These are phyloP conservation scores for Sugiyamaella japonica DNA, from an alignment of 1,139 yeast species.

Conservation along the genomic window DNA sequence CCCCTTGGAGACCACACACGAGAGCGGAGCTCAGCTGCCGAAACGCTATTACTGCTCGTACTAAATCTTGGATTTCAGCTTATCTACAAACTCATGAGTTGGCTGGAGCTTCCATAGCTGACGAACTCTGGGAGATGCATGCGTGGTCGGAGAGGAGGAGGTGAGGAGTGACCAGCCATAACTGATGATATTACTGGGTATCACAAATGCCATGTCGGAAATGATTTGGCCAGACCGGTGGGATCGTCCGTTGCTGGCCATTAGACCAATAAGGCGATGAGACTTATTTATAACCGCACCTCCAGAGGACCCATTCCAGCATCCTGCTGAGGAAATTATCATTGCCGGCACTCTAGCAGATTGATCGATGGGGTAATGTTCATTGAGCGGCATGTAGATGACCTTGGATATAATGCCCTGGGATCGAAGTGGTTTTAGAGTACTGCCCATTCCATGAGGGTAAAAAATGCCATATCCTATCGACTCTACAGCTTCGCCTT, in stretches of 20 bases:
- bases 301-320: constrained; percentile 81
- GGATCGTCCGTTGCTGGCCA: constrained; percentile 61
- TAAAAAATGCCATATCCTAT: constrained; percentile 61
- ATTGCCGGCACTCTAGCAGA: constrained; percentile 37
- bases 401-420: constrained; percentile 47
- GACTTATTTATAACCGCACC: constrained; percentile 50
- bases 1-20: too few relatives aligned
- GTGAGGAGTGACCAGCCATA: constrained; percentile 31
- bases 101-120: constrained; percentile 21
- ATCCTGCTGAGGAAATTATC: constrained; percentile 57
- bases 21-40: neutral
- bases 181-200: constrained; percentile 42
- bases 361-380: neutral
- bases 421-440: constrained; percentile 47
- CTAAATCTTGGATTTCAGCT: constrained; percentile 4
- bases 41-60: too few relatives aligned
- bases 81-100: constrained; percentile 18
- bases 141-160: constrained; percentile 17
- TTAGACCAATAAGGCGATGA: constrained; percentile 45
- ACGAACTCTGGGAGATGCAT: constrained; percentile 19
- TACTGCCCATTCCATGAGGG: constrained; percentile 29
- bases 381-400: constrained; percentile 29
- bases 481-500: constrained; percentile 48
- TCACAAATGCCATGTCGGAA: constrained; percentile 48
- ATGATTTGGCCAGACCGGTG: constrained; percentile 45